These are phyloP conservation scores for Coemansia sp. DNA, from an alignment of 192 early-diverging fungal species.

Conservation along the genomic window DNA sequence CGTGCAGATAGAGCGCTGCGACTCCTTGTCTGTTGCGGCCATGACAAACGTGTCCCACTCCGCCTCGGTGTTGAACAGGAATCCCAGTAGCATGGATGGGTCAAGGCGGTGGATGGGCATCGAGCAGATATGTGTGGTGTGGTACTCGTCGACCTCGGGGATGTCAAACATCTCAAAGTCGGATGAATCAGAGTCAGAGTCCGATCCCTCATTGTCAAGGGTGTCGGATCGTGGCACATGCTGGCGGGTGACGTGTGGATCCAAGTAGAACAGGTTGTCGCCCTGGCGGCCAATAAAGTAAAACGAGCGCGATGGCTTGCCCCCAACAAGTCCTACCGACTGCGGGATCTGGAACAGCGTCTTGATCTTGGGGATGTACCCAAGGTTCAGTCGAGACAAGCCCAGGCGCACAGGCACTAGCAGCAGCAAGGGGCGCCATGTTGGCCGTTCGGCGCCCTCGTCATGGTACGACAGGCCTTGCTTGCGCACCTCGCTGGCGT, in stretches of 20 bases:
- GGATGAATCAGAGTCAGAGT: slow-evolving; percentile 45
- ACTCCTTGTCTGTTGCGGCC: slow-evolving; percentile 50
- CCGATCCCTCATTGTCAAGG: slow-evolving; percentile 15
- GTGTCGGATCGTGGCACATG: slow-evolving; percentile 30
- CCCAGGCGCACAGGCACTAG: slow-evolving; percentile 56
- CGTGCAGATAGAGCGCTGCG: slow-evolving; percentile 53
- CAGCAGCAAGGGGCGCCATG: slow-evolving; percentile 44
- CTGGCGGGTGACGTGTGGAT: slow-evolving; percentile 54
- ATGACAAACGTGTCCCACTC: slow-evolving; percentile 53
- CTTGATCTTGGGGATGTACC: slow-evolving; percentile 50
- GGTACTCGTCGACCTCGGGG: slow-evolving; percentile 41
- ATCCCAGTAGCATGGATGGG: slow-evolving; percentile 56
- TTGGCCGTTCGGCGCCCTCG: slow-evolving; percentile 19
- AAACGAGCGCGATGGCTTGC: slow-evolving; percentile 52
- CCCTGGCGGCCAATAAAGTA: slow-evolving; percentile 53
- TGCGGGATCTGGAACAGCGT: slow-evolving; percentile 55
- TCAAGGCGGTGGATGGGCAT: slow-evolving; percentile 51
- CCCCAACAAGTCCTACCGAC: slow-evolving; percentile 53
- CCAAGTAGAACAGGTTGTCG: slow-evolving; percentile 53
- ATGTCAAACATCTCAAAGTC: slow-evolving; percentile 48
- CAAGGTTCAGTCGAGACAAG: slow-evolving; percentile 41
- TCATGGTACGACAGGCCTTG: slow-evolving; percentile 23
- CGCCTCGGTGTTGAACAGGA: slow-evolving; percentile 49
- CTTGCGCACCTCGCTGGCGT: slow-evolving; percentile 48
- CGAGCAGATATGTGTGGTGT: slow-evolving; percentile 50